Evolutionary conservation across 1,284 basidiomycete species (phyloP), one percentile per base, ranked within the genome.

Genomic region (Tylopilus sp.): DNA sequence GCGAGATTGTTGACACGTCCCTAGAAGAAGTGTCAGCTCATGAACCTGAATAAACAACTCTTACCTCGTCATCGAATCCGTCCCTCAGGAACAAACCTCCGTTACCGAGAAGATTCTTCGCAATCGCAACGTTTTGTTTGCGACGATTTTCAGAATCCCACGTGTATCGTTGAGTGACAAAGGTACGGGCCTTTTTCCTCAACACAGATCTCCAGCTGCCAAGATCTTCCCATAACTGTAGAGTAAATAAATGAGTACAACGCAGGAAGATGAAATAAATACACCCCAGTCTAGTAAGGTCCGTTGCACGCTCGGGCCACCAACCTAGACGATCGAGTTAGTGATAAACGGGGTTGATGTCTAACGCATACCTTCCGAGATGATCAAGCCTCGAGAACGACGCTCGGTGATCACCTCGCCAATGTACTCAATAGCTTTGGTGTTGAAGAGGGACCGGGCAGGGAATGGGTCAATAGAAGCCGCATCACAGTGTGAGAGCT

Each of bases 1-100:
- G n/a, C n/a, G 4, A 69, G 60, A 12, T 69, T 69, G 15, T 69
- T 69, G 6, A n/a, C 32, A 13, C 58, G 60, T 22, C 62, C 67
- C 68, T 69, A 29, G 26, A 19, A 29, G 29, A 16, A 52, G 10
- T 5, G 13, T 68, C 10, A 29, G 62, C 58, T 36, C 18, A 15
- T 32, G 15, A n/a, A 38, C 32, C 6, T 2, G 19, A 44, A 53
- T 24, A 9, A 22, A 12, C 29, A 1, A 39, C 16, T 10, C 58
- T 58, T 41, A 69, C 64, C 39, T 69, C 51, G 2, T 47, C 59
- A 47, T 69, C 61, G 2, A 24, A 29, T 16, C 67, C 61, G 38
- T 67, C 29, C 19, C 26, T 63, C 26, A 69, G 41, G 36, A 69
- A 69, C 3, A 32, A 1, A 13, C 29, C 29, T 29, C 57, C n/a